Conservation (phyloP, 768 basidiomycete genomes). For the Gyrodon lividus region DNA sequence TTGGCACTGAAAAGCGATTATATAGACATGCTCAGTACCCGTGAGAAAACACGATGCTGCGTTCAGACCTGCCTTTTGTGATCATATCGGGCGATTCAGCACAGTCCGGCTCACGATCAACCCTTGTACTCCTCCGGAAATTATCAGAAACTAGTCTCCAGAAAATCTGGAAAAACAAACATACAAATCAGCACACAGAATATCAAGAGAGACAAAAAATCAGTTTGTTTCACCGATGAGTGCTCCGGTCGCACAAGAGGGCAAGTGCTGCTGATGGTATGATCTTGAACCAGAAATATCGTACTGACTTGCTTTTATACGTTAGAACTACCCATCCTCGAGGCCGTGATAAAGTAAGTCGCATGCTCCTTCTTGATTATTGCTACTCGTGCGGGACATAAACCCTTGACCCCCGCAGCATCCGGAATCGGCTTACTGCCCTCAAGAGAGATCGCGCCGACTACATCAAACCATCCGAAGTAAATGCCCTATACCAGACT, state of each 20-base stretch:
- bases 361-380: slow-evolving; percentile 22
- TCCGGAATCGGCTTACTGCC: slow-evolving; percentile 91
- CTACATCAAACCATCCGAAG: slow-evolving; percentile 92
- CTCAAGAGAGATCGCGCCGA: slow-evolving; percentile 92
- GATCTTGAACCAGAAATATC: slow-evolving; percentile 5
- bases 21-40: slow-evolving; percentile 19
- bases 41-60: slow-evolving; percentile 31
- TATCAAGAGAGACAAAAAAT: slow-evolving; percentile 2
- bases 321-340: slow-evolving; percentile 89
- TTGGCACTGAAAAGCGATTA: slow-evolving; percentile 23
- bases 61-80: slow-evolving; percentile 31
- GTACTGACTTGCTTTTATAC: slow-evolving; percentile 24
- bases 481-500: slow-evolving; percentile 87
- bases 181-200: background rate
- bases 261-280: slow-evolving; percentile 39
- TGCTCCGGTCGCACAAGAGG: slow-evolving; percentile 77
- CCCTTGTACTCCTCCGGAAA: background rate
- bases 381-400: slow-evolving; percentile 20
- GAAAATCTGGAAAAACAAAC: background rate
- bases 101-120: background rate
- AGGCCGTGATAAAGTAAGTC: slow-evolving; percentile 83
- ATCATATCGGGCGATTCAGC: slow-evolving; percentile 24
- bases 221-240: slow-evolving; percentile 42
- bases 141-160: background rate
- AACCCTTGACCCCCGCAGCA: slow-evolving; percentile 48